A percentile compares a stretch with the other conserved stretches of the same genome.
phyloP scores from a whole-genome alignment of 768 basidiomycete species.

The Calocera viscosa region DNA sequence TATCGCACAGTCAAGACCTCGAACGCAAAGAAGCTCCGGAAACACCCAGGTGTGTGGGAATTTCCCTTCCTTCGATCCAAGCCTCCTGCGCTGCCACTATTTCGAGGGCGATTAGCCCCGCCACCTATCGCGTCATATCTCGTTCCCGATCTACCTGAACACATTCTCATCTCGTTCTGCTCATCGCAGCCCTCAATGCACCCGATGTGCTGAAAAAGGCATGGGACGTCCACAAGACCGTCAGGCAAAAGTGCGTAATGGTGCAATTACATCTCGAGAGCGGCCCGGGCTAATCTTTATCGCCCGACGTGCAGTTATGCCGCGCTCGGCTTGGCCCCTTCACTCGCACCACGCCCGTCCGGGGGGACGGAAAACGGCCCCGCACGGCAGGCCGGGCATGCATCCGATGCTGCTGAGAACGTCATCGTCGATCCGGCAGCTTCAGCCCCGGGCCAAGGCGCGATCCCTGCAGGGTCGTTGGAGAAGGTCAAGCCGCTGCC shows the following conservation, averaged over 20 bases:
- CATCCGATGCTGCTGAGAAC: not conserved
- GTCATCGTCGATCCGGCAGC: not conserved
- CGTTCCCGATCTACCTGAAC: constrained; percentile 6
- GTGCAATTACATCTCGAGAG: not conserved
- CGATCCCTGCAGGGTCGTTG: constrained; percentile 13
- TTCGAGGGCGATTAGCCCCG: not conserved
- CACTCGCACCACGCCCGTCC: constrained; percentile 51
- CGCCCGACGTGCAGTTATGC: constrained; percentile 46
- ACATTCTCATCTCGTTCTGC: constrained; percentile 10
- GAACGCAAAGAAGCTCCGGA: constrained; percentile 49
- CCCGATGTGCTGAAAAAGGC: constrained; percentile 69
- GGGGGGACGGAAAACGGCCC: constrained; percentile 47
- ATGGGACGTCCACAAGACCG: constrained; percentile 81
- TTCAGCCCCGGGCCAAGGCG: constrained; percentile 1
- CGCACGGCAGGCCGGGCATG: not conserved
- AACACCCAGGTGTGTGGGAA: constrained; percentile 51
- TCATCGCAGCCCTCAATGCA: constrained; percentile 54
- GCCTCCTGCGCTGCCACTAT: not conserved
- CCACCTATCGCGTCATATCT: not conserved
- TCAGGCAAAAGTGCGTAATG: constrained; percentile 72
- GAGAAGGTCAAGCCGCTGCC: constrained; percentile 29
- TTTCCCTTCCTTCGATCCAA: not conserved
- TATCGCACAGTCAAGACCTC: constrained; percentile 64
- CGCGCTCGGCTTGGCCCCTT: constrained; percentile 58
- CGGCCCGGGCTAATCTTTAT: constrained; percentile 9